phyloP scores from a whole-genome alignment of 495 filamentous ascomycete genomes.

The Bacidia gigantensis region DNA sequence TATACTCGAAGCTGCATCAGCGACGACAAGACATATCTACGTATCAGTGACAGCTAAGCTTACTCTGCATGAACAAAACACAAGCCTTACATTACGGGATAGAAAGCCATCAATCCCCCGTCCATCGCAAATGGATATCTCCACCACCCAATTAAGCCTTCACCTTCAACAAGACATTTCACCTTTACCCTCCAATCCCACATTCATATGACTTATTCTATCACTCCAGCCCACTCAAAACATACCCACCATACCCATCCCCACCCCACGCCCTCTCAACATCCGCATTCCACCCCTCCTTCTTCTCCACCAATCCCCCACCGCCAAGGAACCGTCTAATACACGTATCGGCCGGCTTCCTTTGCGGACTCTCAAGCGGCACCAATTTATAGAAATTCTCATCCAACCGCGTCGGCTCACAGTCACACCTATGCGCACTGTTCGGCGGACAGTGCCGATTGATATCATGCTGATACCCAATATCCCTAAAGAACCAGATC shows the following conservation, averaged over 20 bases:
- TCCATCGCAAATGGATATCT: neutral
- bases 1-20: too few relatives aligned
- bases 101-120: too few relatives aligned
- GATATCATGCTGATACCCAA: conserved; percentile 40
- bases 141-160: neutral
- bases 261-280: conserved; percentile 27
- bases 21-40: too few relatives aligned
- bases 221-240: conserved; percentile 14
- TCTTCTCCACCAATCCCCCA: conserved; percentile 29
- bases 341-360: conserved; percentile 36
- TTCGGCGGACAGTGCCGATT: conserved; percentile 29
- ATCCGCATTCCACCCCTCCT: conserved; percentile 24
- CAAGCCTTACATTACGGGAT: too few relatives aligned
- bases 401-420: conserved; percentile 34
- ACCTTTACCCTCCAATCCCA: neutral
- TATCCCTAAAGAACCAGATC: conserved; percentile 36
- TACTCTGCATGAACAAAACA: too few relatives aligned
- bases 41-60: too few relatives aligned
- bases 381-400: conserved; percentile 40
- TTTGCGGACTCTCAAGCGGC: conserved; percentile 35
- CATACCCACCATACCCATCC: conserved; percentile 32
- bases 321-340: conserved; percentile 32
- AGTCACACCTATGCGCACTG: conserved; percentile 28
- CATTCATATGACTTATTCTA: neutral
- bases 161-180: neutral